Percentiles rank a stretch among this genome's conserved stretches.
These are phyloP conservation scores for Fraxinus xanthoxyloides DNA, from an alignment of 305 asterid species.

Conservation along the genomic window DNA sequence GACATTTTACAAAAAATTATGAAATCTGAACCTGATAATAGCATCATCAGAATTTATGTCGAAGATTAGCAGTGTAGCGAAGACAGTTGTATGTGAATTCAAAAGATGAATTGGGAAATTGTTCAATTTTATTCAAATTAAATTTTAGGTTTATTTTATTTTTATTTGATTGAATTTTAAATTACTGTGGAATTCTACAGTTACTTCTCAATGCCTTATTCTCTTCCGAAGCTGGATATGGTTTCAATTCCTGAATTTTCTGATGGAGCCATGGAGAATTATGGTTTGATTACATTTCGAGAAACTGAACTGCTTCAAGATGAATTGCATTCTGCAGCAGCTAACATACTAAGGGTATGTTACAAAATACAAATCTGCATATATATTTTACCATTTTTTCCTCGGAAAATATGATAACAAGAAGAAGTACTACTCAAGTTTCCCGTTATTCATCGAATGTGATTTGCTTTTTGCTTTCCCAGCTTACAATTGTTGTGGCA, in stretches of 20 bases:
- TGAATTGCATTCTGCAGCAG: conserved; percentile 35
- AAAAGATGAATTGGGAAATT: background rate
- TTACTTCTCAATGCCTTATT: conserved; percentile 36
- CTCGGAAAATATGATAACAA: background rate
- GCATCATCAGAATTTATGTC: background rate
- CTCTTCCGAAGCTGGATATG: conserved; percentile 46
- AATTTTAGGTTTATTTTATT: background rate
- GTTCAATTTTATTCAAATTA: no score
- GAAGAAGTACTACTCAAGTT: background rate
- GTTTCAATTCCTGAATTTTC: conserved; percentile 45
- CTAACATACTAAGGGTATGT: conserved; percentile 36
- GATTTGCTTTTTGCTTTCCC: conserved; percentile 3
- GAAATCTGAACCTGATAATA: background rate
- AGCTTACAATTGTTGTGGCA: conserved; percentile 68
- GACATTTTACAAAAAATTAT: background rate
- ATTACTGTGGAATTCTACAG: background rate
- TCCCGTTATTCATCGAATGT: background rate
- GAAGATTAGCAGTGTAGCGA: background rate
- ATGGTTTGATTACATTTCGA: conserved; percentile 34
- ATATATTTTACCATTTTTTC: background rate
- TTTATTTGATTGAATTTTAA: background rate
- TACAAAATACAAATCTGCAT: background rate
- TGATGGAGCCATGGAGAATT: conserved; percentile 47
- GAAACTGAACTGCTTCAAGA: conserved; percentile 37
- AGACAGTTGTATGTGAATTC: background rate